Percentiles rank a stretch among this genome's conserved stretches.
phyloP scores from a whole-genome alignment of 2,329 filamentous ascomycete species.

The Triangularia verruculosa region DNA sequence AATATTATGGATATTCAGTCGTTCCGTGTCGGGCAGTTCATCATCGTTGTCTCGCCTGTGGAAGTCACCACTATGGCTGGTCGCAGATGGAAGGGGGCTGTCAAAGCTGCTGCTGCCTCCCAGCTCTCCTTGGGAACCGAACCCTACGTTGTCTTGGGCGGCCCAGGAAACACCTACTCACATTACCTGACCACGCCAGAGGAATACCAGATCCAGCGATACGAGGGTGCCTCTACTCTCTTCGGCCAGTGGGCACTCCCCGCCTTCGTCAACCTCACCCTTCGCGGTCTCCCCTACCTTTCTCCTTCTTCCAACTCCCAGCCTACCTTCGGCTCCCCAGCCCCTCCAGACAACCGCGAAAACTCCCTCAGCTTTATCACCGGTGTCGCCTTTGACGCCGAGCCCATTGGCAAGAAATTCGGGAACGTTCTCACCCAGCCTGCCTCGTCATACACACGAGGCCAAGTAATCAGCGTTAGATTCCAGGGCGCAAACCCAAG shows the following conservation, averaged over 20 bases:
- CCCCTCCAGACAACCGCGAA: conserved; percentile 75
- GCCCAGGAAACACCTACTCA: conserved; percentile 83
- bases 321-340: conserved; percentile 41
- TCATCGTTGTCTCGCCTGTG: conserved; percentile 81
- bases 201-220: conserved; percentile 72
- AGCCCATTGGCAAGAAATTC: conserved; percentile 63
- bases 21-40: conserved; percentile 75
- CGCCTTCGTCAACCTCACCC: conserved; percentile 79
- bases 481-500: conserved; percentile 88
- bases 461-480: conserved; percentile 58
- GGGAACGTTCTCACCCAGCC: conserved; percentile 62
- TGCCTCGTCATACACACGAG: conserved; percentile 49
- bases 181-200: conserved; percentile 36
- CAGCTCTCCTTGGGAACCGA: conserved; percentile 41
- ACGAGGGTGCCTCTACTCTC: conserved; percentile 86
- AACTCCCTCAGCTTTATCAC: conserved; percentile 74
- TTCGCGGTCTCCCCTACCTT: conserved; percentile 67
- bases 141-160: conserved; percentile 75
- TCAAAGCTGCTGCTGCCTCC: conserved; percentile 50
- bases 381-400: conserved; percentile 69
- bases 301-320: conserved; percentile 41
- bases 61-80: conserved; percentile 93
- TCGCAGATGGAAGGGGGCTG: conserved; percentile 74
- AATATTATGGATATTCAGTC: conserved; percentile 88
- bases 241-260: conserved; percentile 82